Conservation (phyloP, 164 flowering plant genomes). For the Annona cherimola region DNA sequence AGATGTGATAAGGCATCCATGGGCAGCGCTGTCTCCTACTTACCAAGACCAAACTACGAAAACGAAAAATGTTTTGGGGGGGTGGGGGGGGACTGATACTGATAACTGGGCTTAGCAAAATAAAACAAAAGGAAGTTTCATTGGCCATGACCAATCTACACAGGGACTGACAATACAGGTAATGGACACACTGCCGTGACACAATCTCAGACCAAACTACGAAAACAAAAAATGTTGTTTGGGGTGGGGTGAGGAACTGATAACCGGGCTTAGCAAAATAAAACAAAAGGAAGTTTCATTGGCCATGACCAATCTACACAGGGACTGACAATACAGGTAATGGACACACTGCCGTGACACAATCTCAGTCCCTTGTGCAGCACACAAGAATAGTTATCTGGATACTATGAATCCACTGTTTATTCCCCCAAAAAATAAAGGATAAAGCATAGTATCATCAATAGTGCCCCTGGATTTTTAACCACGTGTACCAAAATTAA, state of each 20-base stretch:
- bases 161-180: neutral
- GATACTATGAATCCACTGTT: neutral
- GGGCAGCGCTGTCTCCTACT: too few species aligned
- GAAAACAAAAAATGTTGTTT: too few species aligned
- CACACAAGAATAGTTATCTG: neutral
- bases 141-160: neutral
- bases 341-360: neutral
- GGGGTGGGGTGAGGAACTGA: too few species aligned
- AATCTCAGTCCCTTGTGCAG: neutral
- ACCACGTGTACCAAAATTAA: conserved; percentile 11
- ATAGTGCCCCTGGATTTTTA: conserved; percentile 3
- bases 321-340: neutral
- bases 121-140: neutral
- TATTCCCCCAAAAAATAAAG: neutral
- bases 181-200: neutral
- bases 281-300: neutral
- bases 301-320: neutral
- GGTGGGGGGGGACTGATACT: too few species aligned
- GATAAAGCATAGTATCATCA: neutral
- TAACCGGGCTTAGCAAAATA: too few species aligned
- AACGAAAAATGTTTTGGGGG: too few species aligned
- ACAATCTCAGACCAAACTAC: too few species aligned
- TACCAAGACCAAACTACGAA: too few species aligned
- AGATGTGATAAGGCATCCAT: too few species aligned
- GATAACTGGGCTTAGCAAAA: too few species aligned